phyloP scores from a whole-genome alignment of 208 protist species.

The Endotrypanum monterogeii region DNA sequence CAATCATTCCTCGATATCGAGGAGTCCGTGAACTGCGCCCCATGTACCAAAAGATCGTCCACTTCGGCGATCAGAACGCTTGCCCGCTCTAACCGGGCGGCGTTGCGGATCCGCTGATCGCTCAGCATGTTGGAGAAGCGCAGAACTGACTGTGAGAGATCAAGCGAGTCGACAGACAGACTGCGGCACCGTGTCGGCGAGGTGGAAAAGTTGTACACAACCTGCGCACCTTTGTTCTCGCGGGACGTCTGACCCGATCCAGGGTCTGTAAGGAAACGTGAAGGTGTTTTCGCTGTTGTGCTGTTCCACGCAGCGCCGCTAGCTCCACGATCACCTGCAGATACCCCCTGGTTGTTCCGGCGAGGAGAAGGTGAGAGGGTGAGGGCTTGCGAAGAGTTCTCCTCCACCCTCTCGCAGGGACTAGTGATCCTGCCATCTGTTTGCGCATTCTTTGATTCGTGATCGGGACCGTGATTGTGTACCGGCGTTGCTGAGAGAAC shows the following conservation, averaged over 20 bases:
- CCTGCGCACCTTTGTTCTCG: background rate
- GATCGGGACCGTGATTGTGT: background rate
- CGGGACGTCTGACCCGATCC: background rate
- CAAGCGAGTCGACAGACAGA: constrained; percentile 36
- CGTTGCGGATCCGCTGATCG: constrained; percentile 43
- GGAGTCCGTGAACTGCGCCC: constrained; percentile 10
- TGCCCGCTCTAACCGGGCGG: constrained; percentile 32
- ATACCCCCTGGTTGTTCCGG: background rate
- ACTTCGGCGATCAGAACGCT: constrained; percentile 38
- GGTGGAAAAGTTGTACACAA: background rate
- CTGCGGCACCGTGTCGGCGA: constrained; percentile 22
- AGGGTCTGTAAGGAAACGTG: background rate
- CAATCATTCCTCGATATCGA: background rate
- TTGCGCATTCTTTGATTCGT: background rate
- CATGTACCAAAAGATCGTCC: constrained; percentile 54
- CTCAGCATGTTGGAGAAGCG: constrained; percentile 57
- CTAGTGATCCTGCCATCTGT: background rate
- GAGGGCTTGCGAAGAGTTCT: constrained; percentile 17
- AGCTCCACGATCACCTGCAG: background rate
- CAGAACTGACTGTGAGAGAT: constrained; percentile 51
- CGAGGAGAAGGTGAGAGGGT: constrained; percentile 15
- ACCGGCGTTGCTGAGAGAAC: background rate
- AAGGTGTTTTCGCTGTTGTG: background rate
- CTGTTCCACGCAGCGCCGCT: background rate
- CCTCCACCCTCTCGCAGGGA: background rate